Evolutionary conservation across 2,329 filamentous ascomycete species (phyloP), one percentile per base, ranked within the genome.

Genomic region (Xylaria sp.): DNA sequence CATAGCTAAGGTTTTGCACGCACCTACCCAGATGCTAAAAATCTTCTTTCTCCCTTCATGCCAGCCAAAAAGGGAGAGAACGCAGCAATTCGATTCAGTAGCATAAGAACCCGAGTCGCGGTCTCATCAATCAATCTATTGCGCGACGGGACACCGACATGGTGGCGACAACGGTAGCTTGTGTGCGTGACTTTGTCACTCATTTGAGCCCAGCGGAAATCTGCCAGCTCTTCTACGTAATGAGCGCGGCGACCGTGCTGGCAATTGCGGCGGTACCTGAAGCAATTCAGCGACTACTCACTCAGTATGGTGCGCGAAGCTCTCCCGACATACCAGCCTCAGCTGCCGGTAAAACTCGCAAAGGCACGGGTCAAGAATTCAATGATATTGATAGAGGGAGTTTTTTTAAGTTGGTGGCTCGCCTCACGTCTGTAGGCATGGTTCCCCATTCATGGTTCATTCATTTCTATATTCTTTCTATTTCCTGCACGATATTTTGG

Each of bases 371-470:
- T 23, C 28, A 11, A 28, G 31, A 50, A 17, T 12, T 43, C 17
- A 50, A 57, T 45, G 58, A 61, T 51, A 58, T 42, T 38, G 52
- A 67, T 4, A 9, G 25, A 14, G 60, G 65, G n/a, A 54, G 49
- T 31, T 53, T 79, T 19, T 59, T 73, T 52, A 67, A 60, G 4
- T 42, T 77, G 31, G 57, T 81, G 42, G 69, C 71, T 55, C 69
- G 69, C 55, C 43, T 79, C 61, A 78, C 79, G 3, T 76, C 78
- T 1, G 66, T 77, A 46, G 78, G 78, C 68, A 85, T 86, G 73
- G 89, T 97, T 37, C 93, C 94, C 21, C 95, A 98, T 78, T 85
- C 85, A 65, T 98, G 92, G 88, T 98, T 98, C 76, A 84, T 83
- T 45, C 91, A 95, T 70, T 98, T 97, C 78, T 98, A 99, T 75